These are phyloP conservation scores for Hypsizygus ulmarius DNA, from an alignment of 1,284 basidiomycete genomes.

Conservation along the genomic window DNA sequence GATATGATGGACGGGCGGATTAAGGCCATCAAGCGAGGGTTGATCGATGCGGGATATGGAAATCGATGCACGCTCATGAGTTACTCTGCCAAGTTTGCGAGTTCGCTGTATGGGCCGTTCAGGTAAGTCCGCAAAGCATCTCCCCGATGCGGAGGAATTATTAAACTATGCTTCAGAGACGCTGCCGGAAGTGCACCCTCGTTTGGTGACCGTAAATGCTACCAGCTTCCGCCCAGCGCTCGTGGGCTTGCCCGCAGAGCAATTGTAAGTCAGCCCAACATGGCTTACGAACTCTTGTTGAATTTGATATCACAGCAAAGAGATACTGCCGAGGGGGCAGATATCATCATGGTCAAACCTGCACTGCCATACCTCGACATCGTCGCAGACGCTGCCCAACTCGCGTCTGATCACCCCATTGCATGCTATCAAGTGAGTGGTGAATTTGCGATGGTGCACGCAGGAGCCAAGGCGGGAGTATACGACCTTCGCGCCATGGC, in stretches of 20 bases:
- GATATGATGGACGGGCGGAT: constrained; percentile 99
- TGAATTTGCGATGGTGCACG: constrained; percentile 96
- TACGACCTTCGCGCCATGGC: constrained; percentile 93
- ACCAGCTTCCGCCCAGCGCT: constrained; percentile 89
- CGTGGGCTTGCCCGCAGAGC: constrained; percentile 92
- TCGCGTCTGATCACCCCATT: constrained; percentile 84
- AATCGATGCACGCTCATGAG: constrained; percentile 94
- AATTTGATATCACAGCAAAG: constrained; percentile 57
- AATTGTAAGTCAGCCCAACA: constrained; percentile 58
- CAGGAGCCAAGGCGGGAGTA: constrained; percentile 90
- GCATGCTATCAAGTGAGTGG: constrained; percentile 97
- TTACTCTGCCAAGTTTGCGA: constrained; percentile 99
- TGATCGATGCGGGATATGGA: constrained; percentile 81
- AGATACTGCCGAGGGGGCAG: constrained; percentile 92
- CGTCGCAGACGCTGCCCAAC: constrained; percentile 81
- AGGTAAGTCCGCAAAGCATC: constrained; percentile 44
- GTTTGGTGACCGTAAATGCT: constrained; percentile 96
- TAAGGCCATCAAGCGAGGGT: constrained; percentile 80
- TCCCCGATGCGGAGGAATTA: too few relatives aligned
- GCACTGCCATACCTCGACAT: constrained; percentile 96
- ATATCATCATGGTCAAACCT: constrained; percentile 99
- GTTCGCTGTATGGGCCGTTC: constrained; percentile 96
- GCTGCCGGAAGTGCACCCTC: constrained; percentile 94
- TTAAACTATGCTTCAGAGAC: constrained; percentile 54
- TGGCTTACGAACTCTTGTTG: background rate